These are phyloP conservation scores for Xerocomellus intermedius DNA, from an alignment of 768 basidiomycete genomes.

Conservation along the genomic window DNA sequence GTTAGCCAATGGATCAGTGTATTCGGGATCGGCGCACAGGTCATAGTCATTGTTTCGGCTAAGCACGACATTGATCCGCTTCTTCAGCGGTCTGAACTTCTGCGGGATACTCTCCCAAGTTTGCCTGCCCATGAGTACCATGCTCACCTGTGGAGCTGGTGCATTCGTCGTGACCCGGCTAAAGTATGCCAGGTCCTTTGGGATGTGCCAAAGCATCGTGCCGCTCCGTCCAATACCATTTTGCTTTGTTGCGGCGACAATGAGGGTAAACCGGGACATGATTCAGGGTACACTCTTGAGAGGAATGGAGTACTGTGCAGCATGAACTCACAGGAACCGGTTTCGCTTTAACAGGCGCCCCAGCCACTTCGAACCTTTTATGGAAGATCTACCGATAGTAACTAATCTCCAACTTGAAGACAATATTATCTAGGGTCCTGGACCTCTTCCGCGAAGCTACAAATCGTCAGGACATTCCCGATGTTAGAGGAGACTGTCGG, in stretches of 20 bases:
- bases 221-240: conserved; percentile 85
- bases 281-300: neutral
- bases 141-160: conserved; percentile 58
- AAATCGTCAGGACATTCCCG: too few species aligned
- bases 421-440: too few species aligned
- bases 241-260: conserved; percentile 85
- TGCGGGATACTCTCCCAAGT: conserved; percentile 96
- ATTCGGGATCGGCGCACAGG: conserved; percentile 46
- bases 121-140: conserved; percentile 92
- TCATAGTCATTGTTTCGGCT: conserved; percentile 58
- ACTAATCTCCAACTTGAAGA: too few species aligned
- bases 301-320: too few species aligned
- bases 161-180: conserved; percentile 69
- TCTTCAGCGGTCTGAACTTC: conserved; percentile 77
- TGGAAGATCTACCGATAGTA: too few species aligned
- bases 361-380: too few species aligned
- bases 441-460: too few species aligned
- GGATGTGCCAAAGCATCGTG: conserved; percentile 84
- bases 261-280: conserved; percentile 79
- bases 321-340: too few species aligned
- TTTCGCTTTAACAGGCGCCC: too few species aligned
- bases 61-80: conserved; percentile 76
- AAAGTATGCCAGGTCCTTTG: conserved; percentile 92
- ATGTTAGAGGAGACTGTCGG: too few species aligned
- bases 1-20: conserved; percentile 7